phyloP scores from a whole-genome alignment of 345 rosid genomes.

The Acer saccharum region DNA sequence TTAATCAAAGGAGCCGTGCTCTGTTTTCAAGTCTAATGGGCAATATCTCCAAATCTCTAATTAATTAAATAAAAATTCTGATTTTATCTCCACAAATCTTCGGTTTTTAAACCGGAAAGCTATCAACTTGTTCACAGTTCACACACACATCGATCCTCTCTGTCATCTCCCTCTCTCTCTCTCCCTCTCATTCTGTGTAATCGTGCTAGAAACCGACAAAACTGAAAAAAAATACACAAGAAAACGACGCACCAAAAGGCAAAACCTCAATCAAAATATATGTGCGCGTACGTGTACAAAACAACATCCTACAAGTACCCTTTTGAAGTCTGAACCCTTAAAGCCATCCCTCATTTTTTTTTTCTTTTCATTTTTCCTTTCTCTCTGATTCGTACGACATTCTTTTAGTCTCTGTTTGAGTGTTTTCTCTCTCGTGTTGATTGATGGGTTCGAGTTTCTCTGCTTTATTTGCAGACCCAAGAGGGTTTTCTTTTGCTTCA shows the following conservation, averaged over 20 bases:
- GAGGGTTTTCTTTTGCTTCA: conserved; percentile 19
- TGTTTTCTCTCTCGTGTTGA: conserved; percentile 14
- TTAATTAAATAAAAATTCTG: not conserved
- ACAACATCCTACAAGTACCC: not conserved
- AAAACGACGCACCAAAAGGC: not conserved
- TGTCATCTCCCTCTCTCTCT: not conserved
- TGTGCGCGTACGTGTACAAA: conserved; percentile 12
- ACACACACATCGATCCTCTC: not conserved
- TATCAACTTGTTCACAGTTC: not conserved
- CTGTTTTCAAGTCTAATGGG: too few relatives aligned
- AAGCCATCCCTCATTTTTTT: not conserved
- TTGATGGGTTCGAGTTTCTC: conserved; percentile 76
- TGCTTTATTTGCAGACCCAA: conserved; percentile 30
- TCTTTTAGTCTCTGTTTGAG: conserved; percentile 1
- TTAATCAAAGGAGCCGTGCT: too few relatives aligned
- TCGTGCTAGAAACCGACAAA: conserved; percentile 17
- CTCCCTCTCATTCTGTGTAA: not conserved
- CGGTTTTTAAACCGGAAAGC: not conserved
- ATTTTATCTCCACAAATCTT: not conserved
- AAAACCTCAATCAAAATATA: not conserved
- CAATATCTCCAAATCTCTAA: not conserved
- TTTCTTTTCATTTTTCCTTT: not conserved
- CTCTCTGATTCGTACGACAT: not conserved
- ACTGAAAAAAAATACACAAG: not conserved
- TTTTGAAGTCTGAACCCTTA: too few relatives aligned